Base-by-base conservation (phyloP, 2,329 filamentous ascomycete genomes). In the Colletotrichum sublineola region DNA sequence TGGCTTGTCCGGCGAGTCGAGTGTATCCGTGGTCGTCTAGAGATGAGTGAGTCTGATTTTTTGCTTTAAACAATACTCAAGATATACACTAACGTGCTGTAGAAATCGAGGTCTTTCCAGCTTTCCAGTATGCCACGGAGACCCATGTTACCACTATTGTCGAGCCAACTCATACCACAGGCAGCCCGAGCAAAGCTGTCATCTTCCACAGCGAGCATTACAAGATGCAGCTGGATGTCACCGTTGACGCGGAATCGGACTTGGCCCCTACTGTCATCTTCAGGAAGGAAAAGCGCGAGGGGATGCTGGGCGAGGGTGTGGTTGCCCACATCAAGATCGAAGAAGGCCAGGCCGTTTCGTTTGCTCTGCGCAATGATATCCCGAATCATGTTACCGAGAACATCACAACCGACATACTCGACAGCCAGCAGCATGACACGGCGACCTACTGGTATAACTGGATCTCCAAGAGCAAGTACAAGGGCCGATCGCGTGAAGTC, bases 361-460 rank as follows among this genome's bases (percentile, higher is more conserved):
- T 94, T 73, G 86, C 94, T 38, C 81, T 94, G 40, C 88, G 92
- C 46, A 89, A 91, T 74, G 90, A 92, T 71, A 82, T 88, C 6
- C 83, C 86, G 0, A 82, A 89, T 31, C 88, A 92, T 75, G 84
- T 89, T 46, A 90, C 89, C 0, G 81, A 85, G 42, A 81, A 86
- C 64, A 89, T 93, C 74, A 90, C 90, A 5, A 88, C 86, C 1
- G 78, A 84, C 0, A 83, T 91, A 44, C 80, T 94, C 14, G 86
- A 92, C 77, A 80, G 80, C 5, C 85, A 93, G 76, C 92, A 94
- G 79, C 87, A 91, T 74, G 89, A 91, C 74, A 95, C 92, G 0
- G 91, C 92, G 77, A 85, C 84, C 11, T 95, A 88, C 79, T 95
- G 93, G 93, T 91, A 87, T 75, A 89, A 90, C 75, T 95, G 92